Percentiles rank a stretch among this genome's conserved stretches.
phyloP scores from a whole-genome alignment of 2,329 filamentous ascomycete species.

The Fusarium equiseti region DNA sequence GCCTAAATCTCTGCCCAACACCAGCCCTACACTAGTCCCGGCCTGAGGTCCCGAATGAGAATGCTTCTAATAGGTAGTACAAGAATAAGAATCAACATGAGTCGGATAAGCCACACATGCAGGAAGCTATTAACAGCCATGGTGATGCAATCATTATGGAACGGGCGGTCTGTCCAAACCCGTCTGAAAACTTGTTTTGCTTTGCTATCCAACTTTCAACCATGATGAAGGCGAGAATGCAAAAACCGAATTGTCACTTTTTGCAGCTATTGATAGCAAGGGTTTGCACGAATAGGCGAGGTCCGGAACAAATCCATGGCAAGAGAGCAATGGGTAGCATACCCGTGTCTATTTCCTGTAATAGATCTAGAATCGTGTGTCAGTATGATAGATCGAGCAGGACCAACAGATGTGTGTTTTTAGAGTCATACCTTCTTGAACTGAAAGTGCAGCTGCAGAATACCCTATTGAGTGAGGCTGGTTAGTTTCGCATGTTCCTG shows the following conservation, averaged over 20 bases:
- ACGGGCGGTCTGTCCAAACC: slow-evolving; percentile 28
- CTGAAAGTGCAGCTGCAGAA: slow-evolving; percentile 96
- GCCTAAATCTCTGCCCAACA: background rate
- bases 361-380: slow-evolving; percentile 60
- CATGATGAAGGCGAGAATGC: slow-evolving; percentile 1
- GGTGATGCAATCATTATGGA: slow-evolving; percentile 23
- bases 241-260: slow-evolving; percentile 5
- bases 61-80: slow-evolving; percentile 35
- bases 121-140: slow-evolving; percentile 40
- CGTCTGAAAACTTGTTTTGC: slow-evolving; percentile 23
- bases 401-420: slow-evolving; percentile 12
- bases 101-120: slow-evolving; percentile 29
- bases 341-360: slow-evolving; percentile 62
- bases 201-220: slow-evolving; percentile 18
- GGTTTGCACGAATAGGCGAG: slow-evolving; percentile 20
- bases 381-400: slow-evolving; percentile 32
- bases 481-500: slow-evolving; percentile 34
- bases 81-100: slow-evolving; percentile 33
- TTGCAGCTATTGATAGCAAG: slow-evolving; percentile 2
- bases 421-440: slow-evolving; percentile 85
- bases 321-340: slow-evolving; percentile 4
- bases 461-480: slow-evolving; percentile 71
- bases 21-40: slow-evolving; percentile 14
- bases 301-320: background rate
- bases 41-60: slow-evolving; percentile 19